These are phyloP conservation scores for Xylaria sp. DNA, from an alignment of 495 filamentous ascomycete genomes.

Conservation along the genomic window DNA sequence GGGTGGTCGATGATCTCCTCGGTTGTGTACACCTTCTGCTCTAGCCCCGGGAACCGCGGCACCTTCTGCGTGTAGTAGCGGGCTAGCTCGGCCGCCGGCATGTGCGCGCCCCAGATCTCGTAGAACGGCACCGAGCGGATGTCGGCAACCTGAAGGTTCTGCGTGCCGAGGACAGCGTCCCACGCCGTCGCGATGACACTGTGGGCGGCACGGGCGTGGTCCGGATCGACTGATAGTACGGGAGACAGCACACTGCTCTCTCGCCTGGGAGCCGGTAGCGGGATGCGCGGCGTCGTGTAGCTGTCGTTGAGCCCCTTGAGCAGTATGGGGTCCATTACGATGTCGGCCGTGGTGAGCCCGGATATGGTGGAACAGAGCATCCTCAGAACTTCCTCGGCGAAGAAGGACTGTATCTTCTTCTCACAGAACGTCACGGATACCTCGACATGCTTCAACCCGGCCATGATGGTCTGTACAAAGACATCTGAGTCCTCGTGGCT, in stretches of 20 bases:
- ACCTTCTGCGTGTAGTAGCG: conserved; percentile 51
- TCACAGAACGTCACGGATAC: conserved; percentile 53
- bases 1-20: conserved; percentile 57
- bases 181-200: conserved; percentile 47
- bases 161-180: conserved; percentile 49
- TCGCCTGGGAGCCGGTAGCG: conserved; percentile 39
- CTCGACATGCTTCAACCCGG: conserved; percentile 41
- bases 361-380: conserved; percentile 51
- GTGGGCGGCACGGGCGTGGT: conserved; percentile 44
- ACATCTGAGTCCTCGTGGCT: conserved; percentile 50
- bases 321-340: conserved; percentile 50
- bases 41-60: conserved; percentile 32
- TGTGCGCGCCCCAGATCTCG: conserved; percentile 56
- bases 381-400: conserved; percentile 50
- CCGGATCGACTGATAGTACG: conserved; percentile 32
- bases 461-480: conserved; percentile 47
- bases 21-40: conserved; percentile 42
- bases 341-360: conserved; percentile 47
- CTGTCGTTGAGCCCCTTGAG: conserved; percentile 46
- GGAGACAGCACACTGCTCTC: conserved; percentile 27
- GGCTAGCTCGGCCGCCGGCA: conserved; percentile 54
- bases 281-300: conserved; percentile 45
- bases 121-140: conserved; percentile 56
- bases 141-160: conserved; percentile 49
- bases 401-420: conserved; percentile 44